Percentiles rank a stretch among this genome's conserved stretches.
Evolutionary conservation across 345 rosid genomes (phyloP).

Genomic region (Garcia nutans): DNA sequence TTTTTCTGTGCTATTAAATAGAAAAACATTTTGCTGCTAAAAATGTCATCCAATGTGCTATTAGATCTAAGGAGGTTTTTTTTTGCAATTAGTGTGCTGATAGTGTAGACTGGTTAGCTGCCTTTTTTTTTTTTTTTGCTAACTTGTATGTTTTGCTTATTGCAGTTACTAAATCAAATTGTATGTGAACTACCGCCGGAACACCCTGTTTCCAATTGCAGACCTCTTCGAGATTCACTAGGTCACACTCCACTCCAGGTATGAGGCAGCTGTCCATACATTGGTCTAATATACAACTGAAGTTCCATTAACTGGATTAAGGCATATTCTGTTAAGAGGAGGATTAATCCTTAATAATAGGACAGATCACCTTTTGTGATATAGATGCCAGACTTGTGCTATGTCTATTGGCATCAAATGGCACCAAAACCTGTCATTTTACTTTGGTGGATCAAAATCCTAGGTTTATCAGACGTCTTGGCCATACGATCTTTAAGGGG

Average conservation of each 20-base stretch:
- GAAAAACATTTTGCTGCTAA: neutral
- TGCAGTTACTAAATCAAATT: slow-evolving; percentile 64
- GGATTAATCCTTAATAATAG: neutral
- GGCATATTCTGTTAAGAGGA: neutral
- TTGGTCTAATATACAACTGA: slow-evolving; percentile 1
- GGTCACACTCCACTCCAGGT: slow-evolving; percentile 76
- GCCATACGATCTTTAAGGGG: neutral
- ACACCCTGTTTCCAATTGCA: slow-evolving; percentile 54
- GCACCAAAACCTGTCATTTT: neutral
- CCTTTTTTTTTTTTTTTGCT: neutral
- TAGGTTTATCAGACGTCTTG: neutral
- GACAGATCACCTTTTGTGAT: neutral
- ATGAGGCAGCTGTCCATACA: neutral
- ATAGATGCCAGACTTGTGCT: neutral
- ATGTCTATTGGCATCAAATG: neutral
- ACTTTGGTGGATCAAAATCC: neutral
- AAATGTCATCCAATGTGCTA: neutral
- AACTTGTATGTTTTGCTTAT: neutral
- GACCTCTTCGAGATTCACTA: slow-evolving; percentile 58
- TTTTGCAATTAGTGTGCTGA: neutral
- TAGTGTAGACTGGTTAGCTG: neutral
- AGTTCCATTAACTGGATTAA: neutral
- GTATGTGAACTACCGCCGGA: slow-evolving; percentile 67
- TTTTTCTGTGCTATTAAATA: neutral
- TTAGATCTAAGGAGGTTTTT: neutral